Conservation (phyloP, 2,329 filamentous ascomycete genomes). For the Fusarium fracticaudum region DNA sequence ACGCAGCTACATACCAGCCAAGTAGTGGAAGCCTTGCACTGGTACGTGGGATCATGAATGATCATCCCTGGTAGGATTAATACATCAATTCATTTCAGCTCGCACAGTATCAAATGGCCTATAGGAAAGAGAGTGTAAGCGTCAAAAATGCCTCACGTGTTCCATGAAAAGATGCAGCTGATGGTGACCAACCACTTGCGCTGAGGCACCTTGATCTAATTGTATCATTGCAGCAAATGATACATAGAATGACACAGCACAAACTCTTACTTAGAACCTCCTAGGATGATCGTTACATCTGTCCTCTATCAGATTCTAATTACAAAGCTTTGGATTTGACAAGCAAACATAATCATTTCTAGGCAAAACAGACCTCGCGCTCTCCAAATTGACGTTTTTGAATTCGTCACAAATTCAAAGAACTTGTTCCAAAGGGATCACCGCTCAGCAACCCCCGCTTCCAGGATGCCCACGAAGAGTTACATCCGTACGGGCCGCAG, state of each 20-base stretch:
- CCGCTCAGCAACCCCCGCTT: neutral
- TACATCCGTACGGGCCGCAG: neutral
- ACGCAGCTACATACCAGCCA: fast-evolving
- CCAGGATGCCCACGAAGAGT: neutral
- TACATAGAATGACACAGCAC: neutral
- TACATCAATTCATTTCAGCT: neutral
- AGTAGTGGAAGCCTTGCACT: no score
- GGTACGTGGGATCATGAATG: neutral
- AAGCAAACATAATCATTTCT: neutral
- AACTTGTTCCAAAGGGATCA: neutral
- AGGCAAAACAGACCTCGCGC: fast-evolving
- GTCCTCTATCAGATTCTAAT: neutral
- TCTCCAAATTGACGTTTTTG: fast-evolving
- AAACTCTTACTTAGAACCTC: fast-evolving
- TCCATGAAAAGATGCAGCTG: no score
- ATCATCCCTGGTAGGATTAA: fast-evolving
- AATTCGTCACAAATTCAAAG: neutral
- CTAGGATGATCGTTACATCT: neutral
- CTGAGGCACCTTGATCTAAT: neutral
- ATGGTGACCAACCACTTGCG: fast-evolving
- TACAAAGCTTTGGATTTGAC: neutral
- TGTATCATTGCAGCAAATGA: fast-evolving
- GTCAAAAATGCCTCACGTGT: neutral
- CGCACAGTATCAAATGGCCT: no score
- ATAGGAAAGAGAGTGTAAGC: neutral